Base-by-base conservation (phyloP, 208 protist species). In the Leishmania aethiopica region DNA sequence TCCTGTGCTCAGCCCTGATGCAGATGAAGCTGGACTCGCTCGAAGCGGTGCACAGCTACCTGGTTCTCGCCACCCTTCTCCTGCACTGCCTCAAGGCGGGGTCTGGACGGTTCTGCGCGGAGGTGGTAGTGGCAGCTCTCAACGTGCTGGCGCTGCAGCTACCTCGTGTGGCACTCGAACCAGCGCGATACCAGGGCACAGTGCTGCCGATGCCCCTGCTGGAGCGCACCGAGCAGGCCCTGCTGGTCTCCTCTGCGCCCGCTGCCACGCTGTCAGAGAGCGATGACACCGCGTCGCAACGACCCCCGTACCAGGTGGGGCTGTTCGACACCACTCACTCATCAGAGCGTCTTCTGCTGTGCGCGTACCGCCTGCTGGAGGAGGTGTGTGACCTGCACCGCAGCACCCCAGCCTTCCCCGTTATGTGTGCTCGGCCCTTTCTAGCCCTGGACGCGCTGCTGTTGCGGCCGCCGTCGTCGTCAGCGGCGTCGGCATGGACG, bases 111-210 rank as follows among this genome's bases (percentile, higher is more conserved):
- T 96, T 92, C 73, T 86, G 81, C 49, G 86, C 88, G 32, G 92
- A 97, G 91, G 83, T 84, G 22, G 78, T 95, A 73, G 85, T 93
- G 49, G 92, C 91, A 11, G 81, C 83, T 15, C 84, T 95, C 15
- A 97, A 97, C 74, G 78, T 97, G 74, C 75, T 97, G 35, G 86
- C 93, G 47, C 77, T 97, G 76, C 92, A 95, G 80, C 78, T 97
- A 25, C 92, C 94, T 1, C 88, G 85, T 25, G 32, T 40, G 22
- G 79, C 78, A n/a, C 70, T 91, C 67, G 90, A 95, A 84, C 91
- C 91, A 1, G 87, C 86, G 40, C 87, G 86, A 25, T 89, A 91
- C 67, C 94, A 96, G 59, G 91, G 88, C 10, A 22, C 93, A 37
- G 74, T 74, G 59, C 84, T 96, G 77, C 87, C 90, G 15, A 89